phyloP scores from a whole-genome alignment of 2,329 filamentous ascomycete species.

The Waltergamsia citrina region DNA sequence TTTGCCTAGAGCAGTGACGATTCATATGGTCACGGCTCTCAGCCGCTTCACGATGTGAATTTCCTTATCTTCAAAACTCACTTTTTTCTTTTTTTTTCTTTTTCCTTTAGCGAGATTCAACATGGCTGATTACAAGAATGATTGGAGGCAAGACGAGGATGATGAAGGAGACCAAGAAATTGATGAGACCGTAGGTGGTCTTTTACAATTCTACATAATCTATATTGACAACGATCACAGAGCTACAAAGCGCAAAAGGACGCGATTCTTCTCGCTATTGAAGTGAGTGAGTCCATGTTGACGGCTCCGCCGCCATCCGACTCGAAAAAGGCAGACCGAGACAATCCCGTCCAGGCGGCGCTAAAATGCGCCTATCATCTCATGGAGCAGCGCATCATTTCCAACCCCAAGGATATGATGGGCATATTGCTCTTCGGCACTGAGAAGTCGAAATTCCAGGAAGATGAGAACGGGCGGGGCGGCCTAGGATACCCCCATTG shows the following conservation, averaged over 20 bases:
- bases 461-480: conserved; percentile 50
- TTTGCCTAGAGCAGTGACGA: conserved; percentile 4
- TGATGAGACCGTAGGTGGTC: conserved; percentile 48
- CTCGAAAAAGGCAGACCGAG: conserved; percentile 67
- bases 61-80: neutral
- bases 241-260: conserved; percentile 90
- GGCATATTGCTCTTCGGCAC: conserved; percentile 89
- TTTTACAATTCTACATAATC: neutral
- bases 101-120: neutral
- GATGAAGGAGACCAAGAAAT: conserved; percentile 54
- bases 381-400: conserved; percentile 98
- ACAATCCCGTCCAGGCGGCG: conserved; percentile 73
- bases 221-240: conserved; percentile 29
- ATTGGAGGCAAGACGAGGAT: conserved; percentile 44
- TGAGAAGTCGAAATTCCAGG: conserved; percentile 69
- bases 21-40: neutral
- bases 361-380: conserved; percentile 89
- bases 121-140: conserved; percentile 24
- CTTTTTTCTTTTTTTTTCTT: neutral
- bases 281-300: conserved; percentile 85
- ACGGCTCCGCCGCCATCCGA: conserved; percentile 50
- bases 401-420: conserved; percentile 95
- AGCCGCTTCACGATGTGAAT: neutral
- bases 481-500: conserved; percentile 75
- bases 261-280: conserved; percentile 95